Conservation (phyloP, 345 rosid genomes). For the Dipteronia dyeriana region DNA sequence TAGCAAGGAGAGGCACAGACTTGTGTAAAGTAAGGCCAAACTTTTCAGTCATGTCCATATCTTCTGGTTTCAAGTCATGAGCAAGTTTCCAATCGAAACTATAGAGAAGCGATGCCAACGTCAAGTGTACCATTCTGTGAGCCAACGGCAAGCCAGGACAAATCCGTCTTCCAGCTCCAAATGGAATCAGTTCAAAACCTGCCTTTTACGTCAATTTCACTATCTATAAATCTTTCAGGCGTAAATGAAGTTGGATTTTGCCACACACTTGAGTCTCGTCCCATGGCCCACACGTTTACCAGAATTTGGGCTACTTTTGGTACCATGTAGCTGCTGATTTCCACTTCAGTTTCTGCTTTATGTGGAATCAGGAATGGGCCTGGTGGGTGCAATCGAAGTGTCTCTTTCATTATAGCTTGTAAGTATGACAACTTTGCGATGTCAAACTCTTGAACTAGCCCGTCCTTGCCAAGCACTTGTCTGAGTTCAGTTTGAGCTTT, state of each 20-base stretch:
- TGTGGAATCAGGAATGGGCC: slow-evolving; percentile 40
- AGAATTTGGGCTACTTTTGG: slow-evolving; percentile 37
- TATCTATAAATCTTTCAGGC: slow-evolving; percentile 32
- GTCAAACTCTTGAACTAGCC: slow-evolving; percentile 35
- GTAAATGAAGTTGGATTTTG: slow-evolving; percentile 26
- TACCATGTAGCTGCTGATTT: slow-evolving; percentile 30
- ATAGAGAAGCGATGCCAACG: slow-evolving; percentile 42
- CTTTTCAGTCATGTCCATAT: too few species aligned
- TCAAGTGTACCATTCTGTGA: slow-evolving; percentile 32
- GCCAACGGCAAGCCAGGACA: slow-evolving; percentile 43
- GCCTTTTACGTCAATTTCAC: too few species aligned
- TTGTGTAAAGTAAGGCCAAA: too few species aligned
- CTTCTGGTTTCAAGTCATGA: too few species aligned
- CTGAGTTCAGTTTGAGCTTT: slow-evolving; percentile 32
- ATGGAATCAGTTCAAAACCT: too few species aligned
- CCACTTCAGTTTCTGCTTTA: slow-evolving; percentile 27
- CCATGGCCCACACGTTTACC: slow-evolving; percentile 40
- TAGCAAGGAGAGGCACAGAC: too few species aligned
- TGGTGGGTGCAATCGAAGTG: slow-evolving; percentile 43
- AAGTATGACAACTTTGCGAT: slow-evolving; percentile 30
- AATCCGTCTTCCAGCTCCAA: slow-evolving; percentile 34
- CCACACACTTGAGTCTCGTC: slow-evolving; percentile 44
- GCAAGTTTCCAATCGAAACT: slow-evolving; percentile 34
- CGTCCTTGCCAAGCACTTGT: slow-evolving; percentile 30
- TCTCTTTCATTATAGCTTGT: slow-evolving; percentile 35